Conservation (phyloP, 805 yeast species). For the Suhomyces faveliae region DNA sequence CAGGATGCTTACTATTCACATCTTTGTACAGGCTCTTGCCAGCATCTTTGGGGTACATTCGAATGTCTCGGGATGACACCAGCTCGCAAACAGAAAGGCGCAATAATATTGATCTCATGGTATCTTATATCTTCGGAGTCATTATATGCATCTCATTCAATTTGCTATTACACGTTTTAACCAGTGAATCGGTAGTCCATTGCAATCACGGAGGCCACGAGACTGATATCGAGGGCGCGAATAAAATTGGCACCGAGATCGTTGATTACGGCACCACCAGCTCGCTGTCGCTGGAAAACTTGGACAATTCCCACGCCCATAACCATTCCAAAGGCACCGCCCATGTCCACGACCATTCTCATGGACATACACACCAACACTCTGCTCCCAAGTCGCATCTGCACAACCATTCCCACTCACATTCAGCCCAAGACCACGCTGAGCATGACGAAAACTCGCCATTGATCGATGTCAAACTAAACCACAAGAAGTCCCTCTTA, state of each 20-base stretch:
- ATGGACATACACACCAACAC: conserved; percentile 10
- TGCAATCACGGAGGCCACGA: conserved; percentile 64
- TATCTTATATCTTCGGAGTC: conserved; percentile 59
- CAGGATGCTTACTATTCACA: conserved; percentile 82
- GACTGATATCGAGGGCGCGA: neutral
- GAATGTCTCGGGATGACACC: conserved; percentile 14
- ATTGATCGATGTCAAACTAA: neutral
- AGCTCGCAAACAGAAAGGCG: conserved; percentile 9
- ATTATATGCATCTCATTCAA: conserved; percentile 59
- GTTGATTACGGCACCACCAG: conserved; percentile 8
- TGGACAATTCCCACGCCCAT: conserved; percentile 11
- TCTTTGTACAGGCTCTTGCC: conserved; percentile 79
- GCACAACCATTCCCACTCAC: conserved; percentile 17
- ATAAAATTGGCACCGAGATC: conserved; percentile 13
- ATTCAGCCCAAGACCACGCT: conserved; percentile 3
- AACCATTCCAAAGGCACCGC: no score
- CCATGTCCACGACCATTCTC: conserved; percentile 10
- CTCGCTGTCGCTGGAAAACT: neutral
- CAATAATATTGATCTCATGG: conserved; percentile 40
- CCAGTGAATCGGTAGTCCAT: conserved; percentile 82
- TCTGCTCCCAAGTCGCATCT: conserved; percentile 11
- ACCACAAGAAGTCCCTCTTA: conserved; percentile 22
- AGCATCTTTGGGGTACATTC: conserved; percentile 50
- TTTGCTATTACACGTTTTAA: conserved; percentile 62
- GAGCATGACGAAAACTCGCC: conserved; percentile 8